These are phyloP conservation scores for Plicaturopsis crispa DNA, from an alignment of 768 basidiomycete genomes.

Conservation along the genomic window DNA sequence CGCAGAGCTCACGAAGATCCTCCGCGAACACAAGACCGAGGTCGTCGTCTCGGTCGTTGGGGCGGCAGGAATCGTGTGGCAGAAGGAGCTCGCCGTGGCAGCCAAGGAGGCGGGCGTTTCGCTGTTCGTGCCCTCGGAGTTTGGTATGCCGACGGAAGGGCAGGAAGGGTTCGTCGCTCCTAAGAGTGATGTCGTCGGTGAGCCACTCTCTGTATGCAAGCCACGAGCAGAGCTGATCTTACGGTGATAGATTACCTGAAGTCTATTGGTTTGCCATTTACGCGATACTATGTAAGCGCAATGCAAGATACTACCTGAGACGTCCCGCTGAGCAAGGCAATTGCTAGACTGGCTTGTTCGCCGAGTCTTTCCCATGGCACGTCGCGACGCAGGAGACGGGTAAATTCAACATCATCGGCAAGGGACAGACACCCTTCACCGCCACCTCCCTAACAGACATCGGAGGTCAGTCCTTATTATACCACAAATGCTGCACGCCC, in stretches of 20 bases:
- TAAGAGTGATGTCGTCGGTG: neutral
- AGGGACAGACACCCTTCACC: too few species aligned
- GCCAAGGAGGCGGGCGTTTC: constrained; percentile 18
- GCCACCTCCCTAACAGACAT: too few species aligned
- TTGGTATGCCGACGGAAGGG: constrained; percentile 12
- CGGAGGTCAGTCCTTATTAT: too few species aligned
- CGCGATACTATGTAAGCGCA: neutral
- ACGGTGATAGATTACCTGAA: neutral
- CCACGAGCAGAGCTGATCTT: too few species aligned
- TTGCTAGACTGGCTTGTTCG: too few species aligned
- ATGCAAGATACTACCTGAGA: neutral
- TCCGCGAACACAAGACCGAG: neutral
- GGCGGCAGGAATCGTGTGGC: neutral
- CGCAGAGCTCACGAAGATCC: neutral
- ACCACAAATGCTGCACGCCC: too few species aligned
- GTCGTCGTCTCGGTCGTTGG: neutral
- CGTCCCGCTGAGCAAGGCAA: neutral
- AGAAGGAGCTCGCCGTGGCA: constrained; percentile 11
- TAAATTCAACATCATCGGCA: too few species aligned
- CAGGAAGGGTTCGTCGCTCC: constrained; percentile 1
- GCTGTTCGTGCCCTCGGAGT: constrained; percentile 23
- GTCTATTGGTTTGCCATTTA: neutral
- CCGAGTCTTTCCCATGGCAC: too few species aligned
- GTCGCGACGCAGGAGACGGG: too few species aligned
- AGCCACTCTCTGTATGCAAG: too few species aligned